Percentiles rank a stretch among this genome's conserved stretches.
Conservation (phyloP, 2,329 filamentous ascomycete species). For the Hymenoscyphus salicellus region DNA sequence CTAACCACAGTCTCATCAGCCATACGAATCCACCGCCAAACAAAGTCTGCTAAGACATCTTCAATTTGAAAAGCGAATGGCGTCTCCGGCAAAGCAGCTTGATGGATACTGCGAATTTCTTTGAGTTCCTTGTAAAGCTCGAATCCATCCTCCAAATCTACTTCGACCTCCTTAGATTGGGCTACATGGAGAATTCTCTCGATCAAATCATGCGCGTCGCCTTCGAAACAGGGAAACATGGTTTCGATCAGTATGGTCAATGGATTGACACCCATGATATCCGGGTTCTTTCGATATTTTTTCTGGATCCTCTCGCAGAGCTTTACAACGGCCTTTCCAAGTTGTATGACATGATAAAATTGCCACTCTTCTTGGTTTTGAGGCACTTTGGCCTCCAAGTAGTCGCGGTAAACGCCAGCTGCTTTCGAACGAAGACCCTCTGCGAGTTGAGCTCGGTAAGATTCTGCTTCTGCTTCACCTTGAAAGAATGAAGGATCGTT, state of each 20-base stretch:
- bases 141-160: slow-evolving; percentile 89
- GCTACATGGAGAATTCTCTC: slow-evolving; percentile 73
- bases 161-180: slow-evolving; percentile 66
- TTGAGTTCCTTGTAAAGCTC: slow-evolving; percentile 87
- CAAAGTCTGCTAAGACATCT: slow-evolving; percentile 80
- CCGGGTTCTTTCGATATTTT: slow-evolving; percentile 81
- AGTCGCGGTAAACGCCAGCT: slow-evolving; percentile 71
- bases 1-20: slow-evolving; percentile 76
- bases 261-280: slow-evolving; percentile 72
- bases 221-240: slow-evolving; percentile 84
- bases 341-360: slow-evolving; percentile 82
- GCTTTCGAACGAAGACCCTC: slow-evolving; percentile 72
- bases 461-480: slow-evolving; percentile 64
- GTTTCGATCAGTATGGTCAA: slow-evolving; percentile 73
- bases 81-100: slow-evolving; percentile 66
- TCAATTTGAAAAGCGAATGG: slow-evolving; percentile 88
- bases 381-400: slow-evolving; percentile 77
- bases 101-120: slow-evolving; percentile 78
- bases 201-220: slow-evolving; percentile 83
- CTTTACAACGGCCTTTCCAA: slow-evolving; percentile 82
- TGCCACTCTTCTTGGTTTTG: slow-evolving; percentile 81
- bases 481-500: slow-evolving; percentile 72
- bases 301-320: slow-evolving; percentile 88
- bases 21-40: slow-evolving; percentile 88
- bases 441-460: slow-evolving; percentile 70